phyloP scores from a whole-genome alignment of 352 stramenopile species.

The Phytophthora tubulina region DNA sequence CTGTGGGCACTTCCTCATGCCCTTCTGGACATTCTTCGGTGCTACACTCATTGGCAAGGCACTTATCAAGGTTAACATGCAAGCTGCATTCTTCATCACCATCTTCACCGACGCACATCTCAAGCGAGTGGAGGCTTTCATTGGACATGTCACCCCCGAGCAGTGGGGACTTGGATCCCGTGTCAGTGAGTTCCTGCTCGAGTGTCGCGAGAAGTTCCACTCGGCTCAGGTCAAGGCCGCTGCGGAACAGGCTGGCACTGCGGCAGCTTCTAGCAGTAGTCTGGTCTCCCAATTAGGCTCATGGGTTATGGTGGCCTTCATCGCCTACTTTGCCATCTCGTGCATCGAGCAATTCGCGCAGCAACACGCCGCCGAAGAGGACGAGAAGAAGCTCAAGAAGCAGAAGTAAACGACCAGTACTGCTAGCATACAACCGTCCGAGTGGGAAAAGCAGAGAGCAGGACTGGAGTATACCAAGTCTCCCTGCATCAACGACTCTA shows the following conservation, averaged over 20 bases:
- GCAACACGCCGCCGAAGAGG: conserved; percentile 88
- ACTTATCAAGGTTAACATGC: conserved; percentile 93
- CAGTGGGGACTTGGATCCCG: conserved; percentile 81
- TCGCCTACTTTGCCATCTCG: conserved; percentile 91
- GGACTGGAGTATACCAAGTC: conserved; percentile 1
- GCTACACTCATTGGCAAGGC: conserved; percentile 95
- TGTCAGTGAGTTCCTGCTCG: conserved; percentile 88
- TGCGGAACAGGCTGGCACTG: conserved; percentile 62
- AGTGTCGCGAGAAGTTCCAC: conserved; percentile 90
- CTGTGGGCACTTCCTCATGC: conserved; percentile 95
- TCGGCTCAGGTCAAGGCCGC: conserved; percentile 68
- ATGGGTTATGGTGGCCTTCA: conserved; percentile 88
- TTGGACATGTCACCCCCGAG: conserved; percentile 76
- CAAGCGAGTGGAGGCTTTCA: conserved; percentile 87
- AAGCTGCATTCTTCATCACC: conserved; percentile 92
- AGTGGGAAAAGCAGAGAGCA: background rate
- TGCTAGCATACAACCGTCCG: conserved; percentile 13
- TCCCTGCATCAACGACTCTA: background rate
- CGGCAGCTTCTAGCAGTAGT: conserved; percentile 56
- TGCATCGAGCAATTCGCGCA: conserved; percentile 93
- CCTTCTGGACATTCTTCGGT: conserved; percentile 96
- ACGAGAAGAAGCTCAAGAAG: conserved; percentile 90
- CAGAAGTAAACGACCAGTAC: conserved; percentile 45
- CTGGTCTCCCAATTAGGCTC: conserved; percentile 86
- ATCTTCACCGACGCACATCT: conserved; percentile 91